These are phyloP conservation scores for Cryoendolithus antarcticus DNA, from an alignment of 2,329 filamentous ascomycete species.

Conservation along the genomic window DNA sequence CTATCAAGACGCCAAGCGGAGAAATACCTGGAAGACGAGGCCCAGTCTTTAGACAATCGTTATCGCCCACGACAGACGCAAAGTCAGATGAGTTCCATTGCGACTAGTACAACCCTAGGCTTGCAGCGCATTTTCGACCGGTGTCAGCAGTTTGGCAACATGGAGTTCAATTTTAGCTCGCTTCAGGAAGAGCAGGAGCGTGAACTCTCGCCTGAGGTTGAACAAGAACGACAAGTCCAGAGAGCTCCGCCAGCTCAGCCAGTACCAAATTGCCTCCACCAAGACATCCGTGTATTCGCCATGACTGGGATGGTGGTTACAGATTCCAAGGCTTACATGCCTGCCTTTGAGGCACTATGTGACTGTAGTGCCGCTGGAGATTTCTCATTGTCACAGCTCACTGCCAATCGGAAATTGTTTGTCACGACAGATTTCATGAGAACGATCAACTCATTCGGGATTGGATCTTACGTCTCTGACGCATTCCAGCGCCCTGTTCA, in stretches of 20 bases:
- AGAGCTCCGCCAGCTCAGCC: too few relatives aligned
- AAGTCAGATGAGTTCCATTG: too few relatives aligned
- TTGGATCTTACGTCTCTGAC: constrained; percentile 23
- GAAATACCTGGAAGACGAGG: constrained; percentile 44
- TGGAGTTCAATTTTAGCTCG: constrained; percentile 15
- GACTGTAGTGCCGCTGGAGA: constrained; percentile 29
- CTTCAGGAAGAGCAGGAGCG: constrained; percentile 57
- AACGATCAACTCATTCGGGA: constrained; percentile 26
- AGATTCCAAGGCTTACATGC: constrained; percentile 25
- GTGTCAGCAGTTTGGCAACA: constrained; percentile 11
- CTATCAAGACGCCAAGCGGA: constrained; percentile 21
- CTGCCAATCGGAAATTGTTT: constrained; percentile 24
- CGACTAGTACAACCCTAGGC: too few relatives aligned
- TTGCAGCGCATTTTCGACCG: constrained; percentile 10
- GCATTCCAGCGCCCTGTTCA: constrained; percentile 41
- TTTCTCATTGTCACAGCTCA: constrained; percentile 26
- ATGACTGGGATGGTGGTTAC: constrained; percentile 20
- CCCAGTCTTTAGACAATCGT: constrained; percentile 37
- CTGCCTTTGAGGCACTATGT: constrained; percentile 35
- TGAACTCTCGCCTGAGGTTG: constrained; percentile 52
- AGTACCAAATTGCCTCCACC: constrained; percentile 23
- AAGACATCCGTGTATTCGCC: constrained; percentile 31
- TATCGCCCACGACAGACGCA: constrained; percentile 27
- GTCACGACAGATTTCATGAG: constrained; percentile 40
- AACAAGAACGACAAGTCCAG: constrained; percentile 28